phyloP scores from a whole-genome alignment of 1,284 basidiomycete genomes.

The Cystobasidium pallidum region DNA sequence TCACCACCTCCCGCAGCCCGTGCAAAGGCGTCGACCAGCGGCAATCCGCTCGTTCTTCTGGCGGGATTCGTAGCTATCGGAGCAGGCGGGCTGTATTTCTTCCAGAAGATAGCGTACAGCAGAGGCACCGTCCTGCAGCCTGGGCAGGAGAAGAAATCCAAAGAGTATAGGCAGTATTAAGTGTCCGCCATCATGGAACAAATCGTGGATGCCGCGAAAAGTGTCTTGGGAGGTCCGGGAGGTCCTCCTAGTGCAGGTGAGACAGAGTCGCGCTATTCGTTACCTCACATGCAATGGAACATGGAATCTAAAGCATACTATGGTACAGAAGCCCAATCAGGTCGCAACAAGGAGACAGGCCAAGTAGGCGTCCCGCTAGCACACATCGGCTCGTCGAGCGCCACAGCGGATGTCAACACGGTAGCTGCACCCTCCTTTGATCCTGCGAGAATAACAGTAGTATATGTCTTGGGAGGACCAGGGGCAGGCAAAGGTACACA shows the following conservation, averaged over 20 bases:
- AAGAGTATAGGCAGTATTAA: slow-evolving; percentile 44
- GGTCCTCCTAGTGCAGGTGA: not conserved
- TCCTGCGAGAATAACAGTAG: slow-evolving; percentile 74
- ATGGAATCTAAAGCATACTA: no score
- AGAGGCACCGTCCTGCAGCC: slow-evolving; percentile 33
- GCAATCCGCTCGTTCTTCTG: slow-evolving; percentile 22
- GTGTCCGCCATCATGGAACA: not conserved
- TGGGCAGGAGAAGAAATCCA: slow-evolving; percentile 36
- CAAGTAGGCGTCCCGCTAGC: slow-evolving; percentile 27
- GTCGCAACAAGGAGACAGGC: slow-evolving; percentile 16
- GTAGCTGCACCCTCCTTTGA: slow-evolving; percentile 66
- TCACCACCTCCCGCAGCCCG: not conserved
- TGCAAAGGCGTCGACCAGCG: not conserved
- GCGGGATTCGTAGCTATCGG: slow-evolving; percentile 45
- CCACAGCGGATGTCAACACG: not conserved
- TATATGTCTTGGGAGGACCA: slow-evolving; percentile 96
- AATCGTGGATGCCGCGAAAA: slow-evolving; percentile 17
- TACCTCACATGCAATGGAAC: no score
- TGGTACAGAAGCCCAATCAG: slow-evolving; percentile 8
- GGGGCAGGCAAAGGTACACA: slow-evolving; percentile 99
- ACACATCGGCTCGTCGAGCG: not conserved
- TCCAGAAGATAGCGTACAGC: slow-evolving; percentile 30
- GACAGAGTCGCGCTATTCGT: no score
- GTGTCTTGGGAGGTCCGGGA: not conserved
- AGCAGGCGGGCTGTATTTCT: slow-evolving; percentile 25